These are phyloP conservation scores for Cercospora sp. DNA, from an alignment of 2,329 filamentous ascomycete genomes.

Conservation along the genomic window DNA sequence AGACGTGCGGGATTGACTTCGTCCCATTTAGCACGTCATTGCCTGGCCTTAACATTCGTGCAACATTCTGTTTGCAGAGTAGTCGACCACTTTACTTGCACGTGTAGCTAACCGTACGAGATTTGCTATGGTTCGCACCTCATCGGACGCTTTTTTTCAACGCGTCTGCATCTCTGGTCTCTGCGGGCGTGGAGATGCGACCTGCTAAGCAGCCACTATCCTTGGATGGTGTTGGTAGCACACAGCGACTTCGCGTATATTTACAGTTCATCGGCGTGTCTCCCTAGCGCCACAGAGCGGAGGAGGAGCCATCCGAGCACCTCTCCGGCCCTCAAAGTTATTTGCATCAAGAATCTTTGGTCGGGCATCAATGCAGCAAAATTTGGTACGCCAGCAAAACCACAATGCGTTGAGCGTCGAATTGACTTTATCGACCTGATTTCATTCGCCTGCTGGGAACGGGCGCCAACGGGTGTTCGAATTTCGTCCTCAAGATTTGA, in stretches of 20 bases:
- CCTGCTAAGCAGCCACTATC: background rate
- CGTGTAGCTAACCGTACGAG: background rate
- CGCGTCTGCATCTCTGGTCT: too few relatives aligned
- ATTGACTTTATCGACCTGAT: background rate
- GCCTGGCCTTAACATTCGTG: background rate
- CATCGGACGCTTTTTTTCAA: background rate
- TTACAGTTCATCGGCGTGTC: background rate
- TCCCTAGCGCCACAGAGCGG: background rate
- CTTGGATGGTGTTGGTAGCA: background rate
- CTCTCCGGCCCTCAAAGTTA: background rate
- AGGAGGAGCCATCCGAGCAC: background rate
- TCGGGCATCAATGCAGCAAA: background rate
- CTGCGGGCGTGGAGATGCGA: too few relatives aligned
- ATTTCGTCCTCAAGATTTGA: background rate
- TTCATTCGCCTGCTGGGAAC: background rate
- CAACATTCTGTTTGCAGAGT: background rate
- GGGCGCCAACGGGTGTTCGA: background rate
- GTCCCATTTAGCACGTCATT: background rate
- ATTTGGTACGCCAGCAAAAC: background rate
- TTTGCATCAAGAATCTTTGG: background rate
- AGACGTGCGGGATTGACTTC: background rate
- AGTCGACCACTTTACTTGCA: background rate
- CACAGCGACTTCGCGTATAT: background rate
- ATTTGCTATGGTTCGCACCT: background rate
- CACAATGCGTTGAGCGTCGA: background rate